A percentile compares a stretch with the other conserved stretches of the same genome.
Evolutionary conservation across 2,329 filamentous ascomycete species (phyloP).

Genomic region (Domatiomyces globalis): DNA sequence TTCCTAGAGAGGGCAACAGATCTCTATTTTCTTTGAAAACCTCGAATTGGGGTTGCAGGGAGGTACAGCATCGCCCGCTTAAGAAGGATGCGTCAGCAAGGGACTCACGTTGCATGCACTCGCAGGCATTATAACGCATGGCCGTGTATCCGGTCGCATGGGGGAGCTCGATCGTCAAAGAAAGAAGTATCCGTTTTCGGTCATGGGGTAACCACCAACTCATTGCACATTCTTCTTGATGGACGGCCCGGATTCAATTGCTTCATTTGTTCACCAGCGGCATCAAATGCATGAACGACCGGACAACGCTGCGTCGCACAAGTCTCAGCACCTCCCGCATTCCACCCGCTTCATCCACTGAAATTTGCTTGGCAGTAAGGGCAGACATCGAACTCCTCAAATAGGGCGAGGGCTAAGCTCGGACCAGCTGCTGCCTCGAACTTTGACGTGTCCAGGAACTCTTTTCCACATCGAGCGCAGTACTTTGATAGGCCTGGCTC

Average conservation of each 20-base stretch:
- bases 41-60: neutral
- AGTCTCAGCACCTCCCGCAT: neutral
- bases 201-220: too few relatives aligned
- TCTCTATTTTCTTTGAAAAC: neutral
- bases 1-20: neutral
- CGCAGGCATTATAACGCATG: neutral
- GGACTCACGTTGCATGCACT: neutral
- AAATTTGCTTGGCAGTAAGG: constrained; percentile 19
- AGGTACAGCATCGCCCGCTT: neutral
- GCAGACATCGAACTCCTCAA: constrained; percentile 15
- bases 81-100: neutral
- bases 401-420: constrained; percentile 14
- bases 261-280: neutral
- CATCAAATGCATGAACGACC: neutral
- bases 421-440: constrained; percentile 10
- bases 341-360: constrained; percentile 9
- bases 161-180: neutral
- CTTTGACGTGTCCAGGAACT: constrained; percentile 16
- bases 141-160: neutral
- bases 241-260: neutral
- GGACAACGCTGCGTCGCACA: neutral
- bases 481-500: constrained; percentile 19
- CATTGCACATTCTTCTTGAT: neutral
- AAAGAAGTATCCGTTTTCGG: neutral
- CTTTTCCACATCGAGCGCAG: constrained; percentile 17